Evolutionary conservation across 495 filamentous ascomycete genomes (phyloP).

Genomic region (Hypoxylon perforatum): DNA sequence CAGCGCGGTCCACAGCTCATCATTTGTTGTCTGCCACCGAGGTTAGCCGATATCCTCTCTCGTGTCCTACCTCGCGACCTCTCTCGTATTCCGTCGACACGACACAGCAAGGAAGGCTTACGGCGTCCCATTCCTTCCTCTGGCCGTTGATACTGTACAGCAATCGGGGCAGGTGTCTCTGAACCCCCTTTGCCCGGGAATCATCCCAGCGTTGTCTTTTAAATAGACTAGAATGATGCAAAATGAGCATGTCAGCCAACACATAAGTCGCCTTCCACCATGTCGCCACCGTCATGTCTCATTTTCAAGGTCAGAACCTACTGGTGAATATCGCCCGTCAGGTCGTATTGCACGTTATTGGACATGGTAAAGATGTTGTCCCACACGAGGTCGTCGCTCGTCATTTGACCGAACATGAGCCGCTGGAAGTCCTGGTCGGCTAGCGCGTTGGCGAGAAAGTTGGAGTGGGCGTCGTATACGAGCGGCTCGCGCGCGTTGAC

Average conservation of each 20-base stretch:
- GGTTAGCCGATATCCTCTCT: background rate
- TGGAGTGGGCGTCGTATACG: conserved; percentile 6
- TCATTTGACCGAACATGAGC: conserved; percentile 34
- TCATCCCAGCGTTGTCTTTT: conserved; percentile 5
- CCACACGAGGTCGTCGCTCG: conserved; percentile 48
- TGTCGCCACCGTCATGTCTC: background rate
- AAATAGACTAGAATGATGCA: conserved; percentile 21
- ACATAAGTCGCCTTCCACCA: background rate
- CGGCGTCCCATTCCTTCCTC: conserved; percentile 37
- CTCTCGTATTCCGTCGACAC: background rate
- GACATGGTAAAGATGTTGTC: conserved; percentile 27
- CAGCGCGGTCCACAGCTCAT: conserved; percentile 47
- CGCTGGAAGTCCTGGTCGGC: conserved; percentile 50
- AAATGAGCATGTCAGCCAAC: background rate
- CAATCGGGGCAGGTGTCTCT: conserved; percentile 13
- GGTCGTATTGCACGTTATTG: conserved; percentile 24
- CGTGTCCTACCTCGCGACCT: background rate
- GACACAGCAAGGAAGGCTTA: conserved; percentile 18
- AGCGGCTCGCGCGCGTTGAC: background rate
- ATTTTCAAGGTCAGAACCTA: conserved; percentile 21
- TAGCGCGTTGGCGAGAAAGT: conserved; percentile 23
- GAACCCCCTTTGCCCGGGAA: conserved; percentile 1
- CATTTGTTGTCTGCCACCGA: conserved; percentile 33
- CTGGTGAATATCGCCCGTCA: conserved; percentile 37
- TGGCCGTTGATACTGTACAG: conserved; percentile 45